These are phyloP conservation scores for Ophiosphaerella korrae DNA, from an alignment of 2,329 filamentous ascomycete species.

Conservation along the genomic window DNA sequence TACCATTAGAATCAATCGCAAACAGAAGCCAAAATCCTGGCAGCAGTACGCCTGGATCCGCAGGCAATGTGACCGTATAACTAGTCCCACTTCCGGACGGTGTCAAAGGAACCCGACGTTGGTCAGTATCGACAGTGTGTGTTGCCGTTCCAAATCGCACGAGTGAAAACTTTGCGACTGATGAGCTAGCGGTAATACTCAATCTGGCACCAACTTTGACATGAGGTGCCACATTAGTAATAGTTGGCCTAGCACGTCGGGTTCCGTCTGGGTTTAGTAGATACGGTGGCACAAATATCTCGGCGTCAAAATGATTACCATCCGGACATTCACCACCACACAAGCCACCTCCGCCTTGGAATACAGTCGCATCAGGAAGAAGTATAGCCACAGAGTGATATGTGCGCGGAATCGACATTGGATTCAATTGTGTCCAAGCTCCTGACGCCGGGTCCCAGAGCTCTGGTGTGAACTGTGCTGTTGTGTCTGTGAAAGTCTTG, in stretches of 20 bases:
- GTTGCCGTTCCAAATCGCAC: slow-evolving; percentile 58
- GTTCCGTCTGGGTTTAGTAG: slow-evolving; percentile 55
- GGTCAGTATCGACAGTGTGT: slow-evolving; percentile 64
- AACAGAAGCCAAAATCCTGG: slow-evolving; percentile 63
- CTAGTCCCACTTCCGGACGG: slow-evolving; percentile 32
- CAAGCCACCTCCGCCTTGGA: slow-evolving; percentile 43
- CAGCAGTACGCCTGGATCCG: slow-evolving; percentile 56
- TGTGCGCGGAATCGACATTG: slow-evolving; percentile 24
- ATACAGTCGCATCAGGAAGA: slow-evolving; percentile 31
- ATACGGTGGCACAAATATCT: slow-evolving; percentile 63
- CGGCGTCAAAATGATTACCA: slow-evolving; percentile 59
- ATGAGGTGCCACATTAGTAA: slow-evolving; percentile 39
- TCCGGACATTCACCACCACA: slow-evolving; percentile 46
- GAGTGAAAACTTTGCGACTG: slow-evolving; percentile 46
- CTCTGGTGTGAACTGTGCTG: slow-evolving; percentile 23
- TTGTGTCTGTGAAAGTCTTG: slow-evolving; percentile 24
- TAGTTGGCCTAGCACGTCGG: slow-evolving; percentile 50
- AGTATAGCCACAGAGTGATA: slow-evolving; percentile 36
- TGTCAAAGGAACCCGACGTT: slow-evolving; percentile 57
- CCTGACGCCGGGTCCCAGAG: slow-evolving; percentile 27
- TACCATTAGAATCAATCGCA: slow-evolving; percentile 52
- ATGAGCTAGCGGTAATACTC: slow-evolving; percentile 35
- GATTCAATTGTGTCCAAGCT: slow-evolving; percentile 24
- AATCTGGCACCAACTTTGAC: slow-evolving; percentile 41
- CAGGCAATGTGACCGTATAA: slow-evolving; percentile 52